Conservation (phyloP, 352 stramenopile genomes). For the Phytophthora sojae region DNA sequence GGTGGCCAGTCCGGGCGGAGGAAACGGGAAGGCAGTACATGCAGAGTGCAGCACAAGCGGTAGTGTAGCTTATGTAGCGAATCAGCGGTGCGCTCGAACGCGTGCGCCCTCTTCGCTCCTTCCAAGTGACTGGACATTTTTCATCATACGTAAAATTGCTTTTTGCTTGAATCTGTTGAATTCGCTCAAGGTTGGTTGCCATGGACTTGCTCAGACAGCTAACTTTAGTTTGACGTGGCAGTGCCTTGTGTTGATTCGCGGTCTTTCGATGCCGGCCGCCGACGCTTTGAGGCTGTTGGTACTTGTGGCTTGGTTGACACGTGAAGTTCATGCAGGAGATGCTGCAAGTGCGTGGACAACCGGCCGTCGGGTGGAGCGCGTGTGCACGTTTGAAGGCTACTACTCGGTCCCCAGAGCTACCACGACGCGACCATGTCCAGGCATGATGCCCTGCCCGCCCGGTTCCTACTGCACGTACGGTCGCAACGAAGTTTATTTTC, state of each 20-base stretch:
- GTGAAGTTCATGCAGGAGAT: slow-evolving; percentile 11
- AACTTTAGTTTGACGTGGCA: not conserved
- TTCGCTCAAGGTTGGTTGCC: not conserved
- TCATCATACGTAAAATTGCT: slow-evolving; percentile 50
- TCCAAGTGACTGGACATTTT: slow-evolving; percentile 41
- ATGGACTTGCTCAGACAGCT: not conserved
- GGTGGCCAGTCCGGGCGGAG: slow-evolving; percentile 6
- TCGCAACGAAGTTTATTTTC: not conserved
- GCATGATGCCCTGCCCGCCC: slow-evolving; percentile 43
- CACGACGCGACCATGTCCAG: slow-evolving; percentile 53
- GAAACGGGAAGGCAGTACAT: slow-evolving; percentile 11
- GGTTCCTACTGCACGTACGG: slow-evolving; percentile 77
- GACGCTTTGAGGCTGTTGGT: slow-evolving; percentile 8
- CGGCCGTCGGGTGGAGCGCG: slow-evolving; percentile 16
- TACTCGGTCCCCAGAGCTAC: slow-evolving; percentile 48
- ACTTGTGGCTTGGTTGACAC: not conserved
- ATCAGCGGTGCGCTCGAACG: slow-evolving; percentile 27
- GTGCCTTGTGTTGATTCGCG: not conserved
- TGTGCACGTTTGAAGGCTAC: slow-evolving; percentile 61
- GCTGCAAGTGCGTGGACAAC: slow-evolving; percentile 7
- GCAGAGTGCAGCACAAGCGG: slow-evolving; percentile 32
- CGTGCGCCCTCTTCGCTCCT: slow-evolving; percentile 19
- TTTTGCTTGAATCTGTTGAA: slow-evolving; percentile 25
- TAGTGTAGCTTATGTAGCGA: slow-evolving; percentile 54
- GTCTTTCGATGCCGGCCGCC: slow-evolving; percentile 26